Percentiles rank a stretch among this genome's conserved stretches.
Conservation (phyloP, 2,329 filamentous ascomycete species). For the Fragosphaeria purpurea region DNA sequence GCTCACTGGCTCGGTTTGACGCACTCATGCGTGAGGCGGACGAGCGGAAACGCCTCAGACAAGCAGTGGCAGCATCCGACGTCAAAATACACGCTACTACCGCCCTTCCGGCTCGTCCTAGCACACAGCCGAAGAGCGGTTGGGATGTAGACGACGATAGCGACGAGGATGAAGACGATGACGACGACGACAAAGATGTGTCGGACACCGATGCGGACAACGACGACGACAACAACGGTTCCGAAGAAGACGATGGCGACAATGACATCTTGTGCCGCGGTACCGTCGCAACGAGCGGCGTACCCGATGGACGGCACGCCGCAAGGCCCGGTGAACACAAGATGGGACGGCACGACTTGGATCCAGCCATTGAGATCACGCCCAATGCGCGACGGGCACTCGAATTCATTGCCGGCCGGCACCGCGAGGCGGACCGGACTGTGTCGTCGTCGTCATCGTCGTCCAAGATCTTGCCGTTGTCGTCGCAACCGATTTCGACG, state of each 20-base stretch:
- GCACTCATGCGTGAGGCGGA: constrained; percentile 55
- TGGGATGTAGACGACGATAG: constrained; percentile 43
- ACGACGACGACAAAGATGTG: constrained; percentile 29
- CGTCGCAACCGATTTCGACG: no score
- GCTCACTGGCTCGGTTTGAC: constrained; percentile 55
- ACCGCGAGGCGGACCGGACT: constrained; percentile 17
- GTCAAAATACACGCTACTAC: constrained; percentile 15
- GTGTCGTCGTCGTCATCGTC: not conserved
- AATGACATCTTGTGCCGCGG: not conserved
- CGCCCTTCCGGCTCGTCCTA: constrained; percentile 8
- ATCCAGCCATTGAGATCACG: constrained; percentile 24
- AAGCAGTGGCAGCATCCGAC: constrained; percentile 23
- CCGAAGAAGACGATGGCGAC: constrained; percentile 10
- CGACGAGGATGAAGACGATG: constrained; percentile 30
- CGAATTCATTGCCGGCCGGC: constrained; percentile 38
- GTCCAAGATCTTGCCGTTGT: not conserved
- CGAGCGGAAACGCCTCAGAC: constrained; percentile 30
- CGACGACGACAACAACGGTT: constrained; percentile 13
- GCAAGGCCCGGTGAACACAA: no score
- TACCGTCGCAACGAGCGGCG: not conserved
- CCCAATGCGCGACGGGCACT: constrained; percentile 39
- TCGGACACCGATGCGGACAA: constrained; percentile 15
- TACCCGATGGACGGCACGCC: not conserved
- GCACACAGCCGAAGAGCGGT: constrained; percentile 34
- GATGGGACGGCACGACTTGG: not conserved